These are phyloP conservation scores for Nepenthes gracilis DNA, from an alignment of 148 eudicot genomes.

Conservation along the genomic window DNA sequence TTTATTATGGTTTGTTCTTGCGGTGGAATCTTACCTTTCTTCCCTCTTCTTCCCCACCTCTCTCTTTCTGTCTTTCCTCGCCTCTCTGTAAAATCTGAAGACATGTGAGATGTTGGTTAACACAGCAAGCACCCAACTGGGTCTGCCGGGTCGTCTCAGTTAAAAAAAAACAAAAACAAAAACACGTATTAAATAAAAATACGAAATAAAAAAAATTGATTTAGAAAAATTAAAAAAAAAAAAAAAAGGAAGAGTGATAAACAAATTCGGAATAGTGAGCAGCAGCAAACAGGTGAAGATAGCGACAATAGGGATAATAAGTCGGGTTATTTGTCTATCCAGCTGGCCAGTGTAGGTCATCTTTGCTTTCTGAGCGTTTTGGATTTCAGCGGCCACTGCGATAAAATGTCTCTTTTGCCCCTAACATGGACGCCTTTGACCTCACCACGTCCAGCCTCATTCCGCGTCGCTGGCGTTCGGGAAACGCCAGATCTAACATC, in stretches of 20 bases:
- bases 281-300: conserved; percentile 28
- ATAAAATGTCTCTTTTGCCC: conserved; percentile 25
- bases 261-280: conserved; percentile 4
- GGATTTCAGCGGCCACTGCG: conserved; percentile 16
- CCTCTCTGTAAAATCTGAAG: too few relatives aligned
- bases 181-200: background rate
- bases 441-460: too few relatives aligned
- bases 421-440: conserved; percentile 35
- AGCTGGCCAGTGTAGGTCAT: conserved; percentile 85
- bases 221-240: conserved; percentile 3
- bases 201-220: background rate
- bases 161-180: background rate
- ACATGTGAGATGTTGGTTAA: too few relatives aligned
- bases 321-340: conserved; percentile 76
- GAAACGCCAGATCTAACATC: too few relatives aligned
- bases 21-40: conserved; percentile 72
- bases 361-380: conserved; percentile 34
- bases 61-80: conserved; percentile 17
- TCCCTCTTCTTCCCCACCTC: conserved; percentile 5
- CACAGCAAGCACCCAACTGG: too few relatives aligned
- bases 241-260: background rate
- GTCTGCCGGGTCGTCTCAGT: too few relatives aligned
- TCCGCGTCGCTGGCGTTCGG: too few relatives aligned
- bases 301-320: conserved; percentile 68
- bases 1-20: background rate